Conservation (phyloP, 768 basidiomycete species). For the Suillus discolor region DNA sequence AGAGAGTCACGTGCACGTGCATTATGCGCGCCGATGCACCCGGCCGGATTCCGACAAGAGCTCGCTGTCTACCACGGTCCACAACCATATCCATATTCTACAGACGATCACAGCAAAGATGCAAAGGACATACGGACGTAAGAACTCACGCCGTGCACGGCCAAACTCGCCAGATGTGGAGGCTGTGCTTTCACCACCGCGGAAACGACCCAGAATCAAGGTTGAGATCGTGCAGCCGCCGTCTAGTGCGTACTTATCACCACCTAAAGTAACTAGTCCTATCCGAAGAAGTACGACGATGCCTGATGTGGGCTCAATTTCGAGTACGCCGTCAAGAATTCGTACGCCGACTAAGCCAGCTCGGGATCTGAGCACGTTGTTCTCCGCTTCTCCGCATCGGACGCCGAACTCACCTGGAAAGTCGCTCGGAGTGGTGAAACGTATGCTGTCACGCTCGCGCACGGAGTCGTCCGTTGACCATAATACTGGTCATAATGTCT, state of each 20-base stretch:
- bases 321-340: conserved; percentile 3
- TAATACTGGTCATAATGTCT: conserved; percentile 8
- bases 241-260: conserved; percentile 1
- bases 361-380: conserved; percentile 50
- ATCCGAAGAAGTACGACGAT: conserved; percentile 4
- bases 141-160: conserved; percentile 23
- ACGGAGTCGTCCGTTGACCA: conserved; percentile 58
- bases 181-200: conserved; percentile 13
- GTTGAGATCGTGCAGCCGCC: conserved; percentile 30
- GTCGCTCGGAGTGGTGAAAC: conserved; percentile 50
- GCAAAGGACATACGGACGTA: conserved; percentile 40
- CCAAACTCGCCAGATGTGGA: background rate
- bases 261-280: conserved; percentile 4
- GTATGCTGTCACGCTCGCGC: conserved; percentile 71
- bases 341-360: conserved; percentile 31
- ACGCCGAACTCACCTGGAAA: conserved; percentile 38
- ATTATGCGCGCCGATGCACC: background rate
- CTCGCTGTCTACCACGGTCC: conserved; percentile 4
- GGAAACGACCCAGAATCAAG: conserved; percentile 35
- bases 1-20: conserved; percentile 1
- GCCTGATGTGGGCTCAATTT: conserved; percentile 1
- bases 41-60: conserved; percentile 5
- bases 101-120: conserved; percentile 16
- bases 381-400: conserved; percentile 37
- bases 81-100: background rate